Conservation (phyloP, 108 stramenopile genomes). For the Cyclotella choctawhatcheeana region DNA sequence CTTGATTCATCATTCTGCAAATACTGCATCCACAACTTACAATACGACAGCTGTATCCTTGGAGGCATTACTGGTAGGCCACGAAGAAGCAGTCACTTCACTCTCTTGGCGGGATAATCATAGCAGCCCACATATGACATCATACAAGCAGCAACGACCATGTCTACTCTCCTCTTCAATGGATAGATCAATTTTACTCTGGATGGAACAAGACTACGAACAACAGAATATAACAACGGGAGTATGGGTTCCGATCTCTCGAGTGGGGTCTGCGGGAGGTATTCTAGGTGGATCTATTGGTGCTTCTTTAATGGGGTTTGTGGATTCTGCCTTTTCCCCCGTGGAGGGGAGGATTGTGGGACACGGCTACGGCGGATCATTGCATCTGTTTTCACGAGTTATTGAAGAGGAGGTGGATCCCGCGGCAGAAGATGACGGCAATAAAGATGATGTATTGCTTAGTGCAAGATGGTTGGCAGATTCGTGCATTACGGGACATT, state of each 20-base stretch:
- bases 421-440: neutral
- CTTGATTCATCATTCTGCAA: conserved; percentile 40
- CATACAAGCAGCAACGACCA: conserved; percentile 54
- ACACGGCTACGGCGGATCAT: conserved; percentile 86
- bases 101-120: conserved; percentile 75
- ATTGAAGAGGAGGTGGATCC: conserved; percentile 28
- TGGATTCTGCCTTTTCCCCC: conserved; percentile 58
- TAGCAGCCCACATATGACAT: too few species aligned
- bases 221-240: conserved; percentile 24
- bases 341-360: conserved; percentile 64
- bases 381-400: conserved; percentile 67
- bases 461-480: conserved; percentile 68
- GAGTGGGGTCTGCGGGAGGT: conserved; percentile 90
- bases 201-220: conserved; percentile 52
- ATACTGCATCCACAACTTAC: too few species aligned
- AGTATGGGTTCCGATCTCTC: conserved; percentile 82
- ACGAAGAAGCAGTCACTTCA: conserved; percentile 85
- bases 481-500: conserved; percentile 88
- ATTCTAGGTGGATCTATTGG: conserved; percentile 86
- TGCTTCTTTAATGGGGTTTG: conserved; percentile 77
- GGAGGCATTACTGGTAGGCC: conserved; percentile 86
- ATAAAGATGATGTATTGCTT: conserved; percentile 26
- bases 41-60: conserved; percentile 60
- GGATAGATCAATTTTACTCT: conserved; percentile 87
- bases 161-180: conserved; percentile 82